Base-by-base conservation (phyloP, 345 rosid genomes). In the Rhizophora apiculata region DNA sequence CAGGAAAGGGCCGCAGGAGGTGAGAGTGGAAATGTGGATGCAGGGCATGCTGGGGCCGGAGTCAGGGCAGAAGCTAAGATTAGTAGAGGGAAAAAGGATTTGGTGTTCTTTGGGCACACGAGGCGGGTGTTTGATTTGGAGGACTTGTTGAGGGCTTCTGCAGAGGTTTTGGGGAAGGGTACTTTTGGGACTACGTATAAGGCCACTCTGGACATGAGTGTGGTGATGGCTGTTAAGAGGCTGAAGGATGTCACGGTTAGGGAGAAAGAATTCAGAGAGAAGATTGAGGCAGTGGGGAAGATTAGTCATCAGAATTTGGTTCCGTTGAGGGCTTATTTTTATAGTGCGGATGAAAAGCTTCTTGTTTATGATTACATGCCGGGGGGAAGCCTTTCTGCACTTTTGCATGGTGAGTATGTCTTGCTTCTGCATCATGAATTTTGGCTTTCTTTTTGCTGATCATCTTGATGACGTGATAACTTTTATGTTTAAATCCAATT, bases 171-270 rank as follows among this genome's bases (percentile, higher is more conserved):
- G 67, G 86, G 86, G 62, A 80, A 78, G 51, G 86, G 86, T 68
- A 83, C 84, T 37, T 80, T 80, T 55, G 84, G 86, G 68, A 83
- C 86, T 21, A 75, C 84, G n/a, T 83, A 83, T 63, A 83, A 83
- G 84, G 86, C 86, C 9, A 68, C 68, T 2, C 55, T 83, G 64
- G 86, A 78, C 19, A 49, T 51, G 53, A 79, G 82, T 18, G 5
- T 66, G 70, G 72, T 73, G 16, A 76, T 83, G 72, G 86, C 82
- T 3, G 84, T 83, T 71, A 83, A 83, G 82, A 73, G 82, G 70
- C 32, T 83, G 77, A 80, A 83, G 83, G 84, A 83, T 16, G 79
- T 78, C 43, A 53, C 37, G 4, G 79, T 71, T 19, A 11, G 74
- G 15, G 84, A 83, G 72, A 71, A 59, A 68, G 84, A 78, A 37